phyloP scores from a whole-genome alignment of 495 filamentous ascomycete genomes.

The Daldinia loculata region DNA sequence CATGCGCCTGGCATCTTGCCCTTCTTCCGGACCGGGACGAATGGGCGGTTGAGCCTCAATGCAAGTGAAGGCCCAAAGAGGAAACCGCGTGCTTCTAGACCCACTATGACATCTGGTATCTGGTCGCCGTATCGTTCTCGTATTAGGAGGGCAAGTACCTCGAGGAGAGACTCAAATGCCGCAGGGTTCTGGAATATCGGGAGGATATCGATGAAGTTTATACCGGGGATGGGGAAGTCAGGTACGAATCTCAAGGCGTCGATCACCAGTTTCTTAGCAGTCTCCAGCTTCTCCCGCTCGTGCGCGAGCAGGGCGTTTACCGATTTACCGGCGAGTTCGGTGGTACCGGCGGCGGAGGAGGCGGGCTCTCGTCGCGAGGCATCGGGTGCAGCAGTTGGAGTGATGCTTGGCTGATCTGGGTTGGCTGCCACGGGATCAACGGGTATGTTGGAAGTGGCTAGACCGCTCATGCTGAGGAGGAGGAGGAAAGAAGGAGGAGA shows the following conservation, averaged over 20 bases:
- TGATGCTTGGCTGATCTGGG: slow-evolving; percentile 49
- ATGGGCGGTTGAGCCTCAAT: slow-evolving; percentile 82
- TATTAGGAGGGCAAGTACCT: slow-evolving; percentile 87
- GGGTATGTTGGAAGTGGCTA: slow-evolving; percentile 47
- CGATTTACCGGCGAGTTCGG: slow-evolving; percentile 95
- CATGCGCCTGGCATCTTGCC: slow-evolving; percentile 95
- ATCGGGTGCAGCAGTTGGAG: slow-evolving; percentile 48
- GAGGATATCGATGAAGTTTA: slow-evolving; percentile 98
- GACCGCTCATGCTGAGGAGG: slow-evolving; percentile 62
- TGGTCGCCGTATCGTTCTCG: slow-evolving; percentile 56
- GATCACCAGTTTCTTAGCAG: slow-evolving; percentile 50
- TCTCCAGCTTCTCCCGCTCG: slow-evolving; percentile 43
- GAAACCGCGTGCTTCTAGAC: slow-evolving; percentile 93
- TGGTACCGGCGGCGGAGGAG: slow-evolving; percentile 73
- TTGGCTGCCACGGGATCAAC: slow-evolving; percentile 46
- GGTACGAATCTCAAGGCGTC: slow-evolving; percentile 72
- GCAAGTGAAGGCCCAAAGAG: slow-evolving; percentile 93
- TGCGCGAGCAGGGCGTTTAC: slow-evolving; percentile 59
- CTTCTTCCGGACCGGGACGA: slow-evolving; percentile 94
- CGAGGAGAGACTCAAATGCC: slow-evolving; percentile 79
- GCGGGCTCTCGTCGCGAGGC: slow-evolving; percentile 66
- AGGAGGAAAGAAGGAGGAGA: slow-evolving; percentile 39
- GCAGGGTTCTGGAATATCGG: slow-evolving; percentile 87
- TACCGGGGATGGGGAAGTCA: slow-evolving; percentile 93
- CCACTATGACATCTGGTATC: slow-evolving; percentile 89